Evolutionary conservation across 495 filamentous ascomycete species (phyloP).

Genomic region (Trichocladium antarcticum): DNA sequence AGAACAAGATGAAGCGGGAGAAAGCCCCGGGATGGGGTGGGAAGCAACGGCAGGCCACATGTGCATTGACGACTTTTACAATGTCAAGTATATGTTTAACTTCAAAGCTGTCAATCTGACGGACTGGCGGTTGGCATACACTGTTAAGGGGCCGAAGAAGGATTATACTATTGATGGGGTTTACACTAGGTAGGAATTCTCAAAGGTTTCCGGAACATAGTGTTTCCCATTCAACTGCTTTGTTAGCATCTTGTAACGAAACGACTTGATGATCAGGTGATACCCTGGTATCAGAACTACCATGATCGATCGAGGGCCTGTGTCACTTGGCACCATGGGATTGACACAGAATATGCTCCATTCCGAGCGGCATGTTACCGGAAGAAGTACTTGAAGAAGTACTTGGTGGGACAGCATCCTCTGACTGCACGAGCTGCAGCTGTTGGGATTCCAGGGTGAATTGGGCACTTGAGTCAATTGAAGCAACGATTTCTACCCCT

Average conservation of each 20-base stretch:
- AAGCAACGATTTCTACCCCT: too few relatives aligned
- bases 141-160: slow-evolving; percentile 55
- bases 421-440: not conserved
- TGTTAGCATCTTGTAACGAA: too few relatives aligned
- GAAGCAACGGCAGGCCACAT: slow-evolving; percentile 49
- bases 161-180: slow-evolving; percentile 49
- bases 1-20: slow-evolving; percentile 3
- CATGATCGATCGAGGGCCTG: too few relatives aligned
- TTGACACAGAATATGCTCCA: too few relatives aligned
- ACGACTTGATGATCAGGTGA: too few relatives aligned
- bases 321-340: too few relatives aligned
- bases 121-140: slow-evolving; percentile 48
- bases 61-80: slow-evolving; percentile 54
- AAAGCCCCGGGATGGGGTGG: slow-evolving; percentile 32
- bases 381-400: not conserved
- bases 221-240: too few relatives aligned
- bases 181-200: slow-evolving; percentile 28
- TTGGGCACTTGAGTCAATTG: not conserved
- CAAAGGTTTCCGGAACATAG: too few relatives aligned
- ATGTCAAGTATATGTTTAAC: slow-evolving; percentile 48
- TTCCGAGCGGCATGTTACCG: too few relatives aligned
- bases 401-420: not conserved
- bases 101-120: slow-evolving; percentile 44
- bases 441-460: not conserved
- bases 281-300: too few relatives aligned